Evolutionary conservation across 805 yeast genomes (phyloP).

Genomic region (Cyberlindnera bimundalis): DNA sequence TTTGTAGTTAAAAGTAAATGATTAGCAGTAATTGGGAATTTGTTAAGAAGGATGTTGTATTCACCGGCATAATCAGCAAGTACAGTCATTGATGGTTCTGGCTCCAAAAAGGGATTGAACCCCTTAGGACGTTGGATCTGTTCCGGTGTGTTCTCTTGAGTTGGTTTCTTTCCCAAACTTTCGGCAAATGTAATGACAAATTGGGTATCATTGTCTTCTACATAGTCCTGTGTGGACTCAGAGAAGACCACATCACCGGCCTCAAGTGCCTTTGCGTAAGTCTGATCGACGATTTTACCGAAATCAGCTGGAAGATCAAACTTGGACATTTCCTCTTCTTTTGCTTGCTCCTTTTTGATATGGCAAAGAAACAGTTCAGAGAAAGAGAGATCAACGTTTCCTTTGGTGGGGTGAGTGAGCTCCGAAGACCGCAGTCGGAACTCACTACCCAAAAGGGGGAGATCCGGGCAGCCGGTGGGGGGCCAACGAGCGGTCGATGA

Average conservation of each 20-base stretch:
- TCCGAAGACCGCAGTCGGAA: too few relatives aligned
- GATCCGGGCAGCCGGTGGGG: too few relatives aligned
- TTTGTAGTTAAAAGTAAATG: slow-evolving; percentile 81
- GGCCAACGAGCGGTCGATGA: slow-evolving; percentile 5
- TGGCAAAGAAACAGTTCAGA: too few relatives aligned
- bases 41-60: slow-evolving; percentile 72
- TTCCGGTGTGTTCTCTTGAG: slow-evolving; percentile 32
- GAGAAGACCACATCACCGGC: slow-evolving; percentile 48
- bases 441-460: background rate
- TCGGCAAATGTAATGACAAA: slow-evolving; percentile 33
- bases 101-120: slow-evolving; percentile 72
- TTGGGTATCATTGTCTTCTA: slow-evolving; percentile 31
- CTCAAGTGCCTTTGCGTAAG: slow-evolving; percentile 47
- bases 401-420: too few relatives aligned
- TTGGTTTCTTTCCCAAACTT: slow-evolving; percentile 36
- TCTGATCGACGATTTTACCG: slow-evolving; percentile 31
- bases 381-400: too few relatives aligned
- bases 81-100: slow-evolving; percentile 73
- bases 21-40: slow-evolving; percentile 77
- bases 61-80: slow-evolving; percentile 46
- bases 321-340: slow-evolving; percentile 14
- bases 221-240: slow-evolving; percentile 38
- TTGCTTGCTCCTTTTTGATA: background rate
- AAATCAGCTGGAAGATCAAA: slow-evolving; percentile 39
- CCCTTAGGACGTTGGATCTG: slow-evolving; percentile 32